Evolutionary conservation across 139 green algal genomes (phyloP), one percentile per base, ranked within the genome.

Genomic region (Picochlorum costavermella): DNA sequence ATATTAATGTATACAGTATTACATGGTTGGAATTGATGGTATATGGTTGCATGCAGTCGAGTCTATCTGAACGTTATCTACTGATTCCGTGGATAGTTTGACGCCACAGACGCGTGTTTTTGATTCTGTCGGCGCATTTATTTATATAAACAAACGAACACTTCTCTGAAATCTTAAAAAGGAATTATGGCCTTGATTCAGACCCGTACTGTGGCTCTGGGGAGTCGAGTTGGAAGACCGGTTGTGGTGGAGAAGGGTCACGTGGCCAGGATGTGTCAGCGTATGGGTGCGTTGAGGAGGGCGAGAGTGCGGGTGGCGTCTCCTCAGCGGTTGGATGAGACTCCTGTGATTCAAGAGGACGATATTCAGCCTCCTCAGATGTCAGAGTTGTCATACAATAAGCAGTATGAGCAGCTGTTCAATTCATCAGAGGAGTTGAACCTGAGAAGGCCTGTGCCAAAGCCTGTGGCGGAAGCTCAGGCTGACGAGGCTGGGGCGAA

Each of bases 331-430:
- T 12, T 28, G 16, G 62, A 61, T 46, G 48, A 55, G 48, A 49
- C 26, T n/a, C 20, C 44, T 28, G 2, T 61, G 36, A 28, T 30
- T 1, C 33, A 40, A 40, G 31, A 31, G 11, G 11, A 16, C 45
- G 20, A 55, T 30, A 26, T 62, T 48, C 23, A 69, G 20, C 45
- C 25, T 5, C 45, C 62, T 31, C 10, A 17, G 20, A 29, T 45
- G 17, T 29, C n/a, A 46, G 48, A 49, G 36, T 44, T 82, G 13
- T 91, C 84, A 2, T 92, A 92, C 77, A 85, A 58, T 77, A 50
- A 83, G 61, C 85, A 94, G 79, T 95, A 95, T 63, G 81, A 94
- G 23, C 29, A 73, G 20, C 58, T 96, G 2, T 90, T 87, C 44
- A 56, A 58, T 43, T 61, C 76, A 43, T 68, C 81, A 3, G 33